Conservation (phyloP, 257 asterid species). For the Linderniella brevidens region DNA sequence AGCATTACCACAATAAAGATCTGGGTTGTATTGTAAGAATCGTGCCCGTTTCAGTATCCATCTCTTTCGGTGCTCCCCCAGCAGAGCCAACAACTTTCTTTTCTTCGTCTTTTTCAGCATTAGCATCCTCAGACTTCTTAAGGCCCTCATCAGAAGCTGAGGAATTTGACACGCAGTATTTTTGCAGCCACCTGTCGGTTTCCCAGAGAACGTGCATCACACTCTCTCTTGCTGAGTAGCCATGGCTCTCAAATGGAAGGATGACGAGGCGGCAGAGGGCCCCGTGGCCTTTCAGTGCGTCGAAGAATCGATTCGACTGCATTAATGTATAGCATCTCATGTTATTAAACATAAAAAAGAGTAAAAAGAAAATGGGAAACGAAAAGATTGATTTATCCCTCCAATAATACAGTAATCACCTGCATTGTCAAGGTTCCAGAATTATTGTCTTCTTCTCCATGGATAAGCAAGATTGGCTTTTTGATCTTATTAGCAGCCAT, state of each 20-base stretch:
- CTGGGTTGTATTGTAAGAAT: too few relatives aligned
- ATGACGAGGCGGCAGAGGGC: constrained; percentile 79
- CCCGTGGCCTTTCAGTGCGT: constrained; percentile 95
- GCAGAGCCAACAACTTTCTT: constrained; percentile 42
- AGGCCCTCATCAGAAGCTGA: constrained; percentile 26
- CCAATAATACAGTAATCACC: constrained; percentile 28
- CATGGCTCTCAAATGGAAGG: constrained; percentile 94
- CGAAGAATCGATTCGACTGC: constrained; percentile 90
- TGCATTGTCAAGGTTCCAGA: constrained; percentile 97
- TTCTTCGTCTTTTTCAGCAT: constrained; percentile 18
- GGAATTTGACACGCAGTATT: constrained; percentile 33
- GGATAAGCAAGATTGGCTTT: constrained; percentile 89
- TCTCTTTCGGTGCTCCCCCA: constrained; percentile 48
- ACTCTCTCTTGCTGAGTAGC: constrained; percentile 90
- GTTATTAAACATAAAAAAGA: neutral
- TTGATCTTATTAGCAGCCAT: constrained; percentile 88
- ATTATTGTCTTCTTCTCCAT: constrained; percentile 98
- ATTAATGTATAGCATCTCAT: neutral
- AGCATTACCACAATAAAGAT: too few relatives aligned
- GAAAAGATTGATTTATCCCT: too few relatives aligned
- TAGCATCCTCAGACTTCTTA: constrained; percentile 14
- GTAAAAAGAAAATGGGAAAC: constrained; percentile 1
- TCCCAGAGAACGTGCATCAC: constrained; percentile 98
- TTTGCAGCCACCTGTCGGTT: constrained; percentile 93
- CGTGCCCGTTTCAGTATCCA: constrained; percentile 14